Conservation (phyloP, 176 grass and related monocot species). For the Aegilops speltoides region DNA sequence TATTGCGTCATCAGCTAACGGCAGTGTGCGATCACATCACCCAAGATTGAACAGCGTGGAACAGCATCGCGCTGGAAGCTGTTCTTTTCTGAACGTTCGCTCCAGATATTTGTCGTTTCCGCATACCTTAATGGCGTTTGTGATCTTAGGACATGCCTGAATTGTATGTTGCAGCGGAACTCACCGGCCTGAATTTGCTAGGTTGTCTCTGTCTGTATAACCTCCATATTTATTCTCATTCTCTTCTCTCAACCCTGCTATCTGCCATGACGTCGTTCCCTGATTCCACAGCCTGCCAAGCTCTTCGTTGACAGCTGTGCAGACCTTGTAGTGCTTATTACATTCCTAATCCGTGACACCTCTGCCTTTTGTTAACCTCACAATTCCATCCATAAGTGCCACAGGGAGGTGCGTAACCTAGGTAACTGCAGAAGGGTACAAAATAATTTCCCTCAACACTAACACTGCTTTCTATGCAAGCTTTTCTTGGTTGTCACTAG, state of each 20-base stretch:
- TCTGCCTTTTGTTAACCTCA: background rate
- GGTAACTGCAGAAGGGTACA: background rate
- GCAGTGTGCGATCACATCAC: background rate
- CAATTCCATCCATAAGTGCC: background rate
- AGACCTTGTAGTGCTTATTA: background rate
- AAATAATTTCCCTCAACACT: background rate
- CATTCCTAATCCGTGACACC: background rate
- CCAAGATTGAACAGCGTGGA: background rate
- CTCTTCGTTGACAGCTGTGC: background rate
- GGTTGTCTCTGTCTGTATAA: background rate
- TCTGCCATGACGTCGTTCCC: background rate
- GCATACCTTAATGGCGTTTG: background rate
- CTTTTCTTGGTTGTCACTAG: background rate
- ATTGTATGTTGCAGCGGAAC: background rate
- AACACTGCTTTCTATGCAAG: background rate
- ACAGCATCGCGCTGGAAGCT: background rate
- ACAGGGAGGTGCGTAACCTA: background rate
- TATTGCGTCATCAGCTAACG: background rate
- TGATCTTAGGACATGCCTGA: background rate
- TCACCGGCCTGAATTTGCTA: background rate
- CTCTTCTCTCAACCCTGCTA: background rate
- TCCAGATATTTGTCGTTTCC: background rate
- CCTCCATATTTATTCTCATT: background rate
- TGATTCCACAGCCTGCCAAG: background rate
- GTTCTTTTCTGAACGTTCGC: background rate